Conservation (phyloP, 2,329 filamentous ascomycete species). For the Teratosphaeria destructans region DNA sequence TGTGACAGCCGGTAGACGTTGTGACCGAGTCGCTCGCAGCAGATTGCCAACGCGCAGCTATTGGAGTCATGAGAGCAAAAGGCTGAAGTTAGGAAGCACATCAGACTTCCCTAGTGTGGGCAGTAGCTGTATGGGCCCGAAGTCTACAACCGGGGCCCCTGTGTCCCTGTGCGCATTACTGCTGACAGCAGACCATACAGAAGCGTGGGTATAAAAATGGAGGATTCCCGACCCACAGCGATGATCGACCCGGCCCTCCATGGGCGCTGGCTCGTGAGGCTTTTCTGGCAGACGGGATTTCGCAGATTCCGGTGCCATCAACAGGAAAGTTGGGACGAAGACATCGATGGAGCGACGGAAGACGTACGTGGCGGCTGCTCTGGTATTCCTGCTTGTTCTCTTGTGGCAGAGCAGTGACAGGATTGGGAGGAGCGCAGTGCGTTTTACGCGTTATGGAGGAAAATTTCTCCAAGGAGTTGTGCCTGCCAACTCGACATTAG, state of each 20-base stretch:
- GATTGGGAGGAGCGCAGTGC: not conserved
- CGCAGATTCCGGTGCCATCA: not conserved
- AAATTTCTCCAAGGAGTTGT: not conserved
- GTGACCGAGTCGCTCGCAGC: not conserved
- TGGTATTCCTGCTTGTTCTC: not conserved
- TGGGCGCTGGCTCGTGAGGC: not conserved
- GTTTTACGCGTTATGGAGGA: not conserved
- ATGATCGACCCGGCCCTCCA: not conserved
- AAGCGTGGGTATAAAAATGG: not conserved
- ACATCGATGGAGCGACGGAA: not conserved
- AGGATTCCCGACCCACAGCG: not conserved
- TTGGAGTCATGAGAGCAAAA: not conserved
- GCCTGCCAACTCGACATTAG: conserved; percentile 12
- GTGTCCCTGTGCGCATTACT: not conserved
- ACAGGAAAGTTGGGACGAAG: not conserved
- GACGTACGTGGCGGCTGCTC: not conserved
- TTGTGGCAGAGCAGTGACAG: not conserved
- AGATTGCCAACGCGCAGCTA: not conserved
- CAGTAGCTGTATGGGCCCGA: not conserved
- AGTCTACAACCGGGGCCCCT: not conserved
- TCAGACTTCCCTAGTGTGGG: not conserved
- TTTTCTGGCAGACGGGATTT: not conserved
- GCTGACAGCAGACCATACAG: not conserved
- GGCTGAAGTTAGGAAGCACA: not conserved
- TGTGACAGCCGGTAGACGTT: not conserved